These are phyloP conservation scores for Sporothrix luriei DNA, from an alignment of 2,329 filamentous ascomycete species.

Conservation along the genomic window DNA sequence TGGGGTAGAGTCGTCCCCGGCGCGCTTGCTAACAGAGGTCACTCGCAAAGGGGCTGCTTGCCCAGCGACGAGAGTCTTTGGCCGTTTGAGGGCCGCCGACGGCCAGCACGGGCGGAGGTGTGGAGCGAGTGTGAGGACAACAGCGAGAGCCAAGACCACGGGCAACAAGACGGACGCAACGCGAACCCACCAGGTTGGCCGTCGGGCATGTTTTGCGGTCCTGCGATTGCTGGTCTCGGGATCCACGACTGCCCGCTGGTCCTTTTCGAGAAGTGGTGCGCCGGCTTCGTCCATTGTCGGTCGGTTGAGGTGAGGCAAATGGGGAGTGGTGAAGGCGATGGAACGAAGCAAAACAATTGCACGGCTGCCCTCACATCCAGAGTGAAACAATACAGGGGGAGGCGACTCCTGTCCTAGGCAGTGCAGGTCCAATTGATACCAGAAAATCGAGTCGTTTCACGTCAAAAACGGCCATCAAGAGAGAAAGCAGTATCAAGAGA, in stretches of 20 bases:
- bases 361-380: not conserved
- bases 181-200: not conserved
- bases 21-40: constrained; percentile 19
- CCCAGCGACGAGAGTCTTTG: not conserved
- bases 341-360: not conserved
- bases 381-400: not conserved
- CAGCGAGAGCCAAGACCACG: not conserved
- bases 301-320: not conserved
- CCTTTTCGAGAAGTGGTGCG: constrained; percentile 28
- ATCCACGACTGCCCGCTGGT: not conserved
- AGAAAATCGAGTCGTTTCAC: not conserved
- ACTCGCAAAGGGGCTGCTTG: not conserved
- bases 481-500: not conserved
- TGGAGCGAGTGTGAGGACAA: not conserved
- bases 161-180: not conserved
- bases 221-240: not conserved
- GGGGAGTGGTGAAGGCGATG: not conserved
- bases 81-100: not conserved
- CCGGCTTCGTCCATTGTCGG: constrained; percentile 11
- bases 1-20: constrained; percentile 15
- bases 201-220: not conserved
- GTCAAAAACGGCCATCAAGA: not conserved
- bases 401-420: not conserved
- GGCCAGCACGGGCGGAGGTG: not conserved
- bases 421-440: not conserved